These are phyloP conservation scores for Pichia sp. DNA, from an alignment of 1,139 yeast genomes.

Conservation along the genomic window DNA sequence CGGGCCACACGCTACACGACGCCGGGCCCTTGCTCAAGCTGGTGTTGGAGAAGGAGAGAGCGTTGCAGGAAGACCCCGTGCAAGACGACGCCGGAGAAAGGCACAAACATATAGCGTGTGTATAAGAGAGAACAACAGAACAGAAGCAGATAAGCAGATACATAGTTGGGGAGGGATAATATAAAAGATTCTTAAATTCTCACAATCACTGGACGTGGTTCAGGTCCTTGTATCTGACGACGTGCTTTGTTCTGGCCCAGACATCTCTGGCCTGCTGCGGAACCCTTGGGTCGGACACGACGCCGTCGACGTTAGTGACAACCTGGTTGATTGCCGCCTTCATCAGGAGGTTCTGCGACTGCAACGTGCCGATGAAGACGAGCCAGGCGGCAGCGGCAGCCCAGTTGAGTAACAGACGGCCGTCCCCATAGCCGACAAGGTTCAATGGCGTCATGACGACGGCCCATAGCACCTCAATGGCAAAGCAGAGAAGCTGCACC, in stretches of 20 bases:
- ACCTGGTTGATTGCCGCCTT: slow-evolving; percentile 64
- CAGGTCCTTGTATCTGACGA: slow-evolving; percentile 7
- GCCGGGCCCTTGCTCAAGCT: slow-evolving; percentile 7
- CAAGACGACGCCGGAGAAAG: background rate
- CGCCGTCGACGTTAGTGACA: slow-evolving; percentile 69
- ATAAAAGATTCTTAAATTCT: no score
- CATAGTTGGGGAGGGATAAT: no score
- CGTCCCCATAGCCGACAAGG: slow-evolving; percentile 19
- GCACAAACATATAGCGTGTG: background rate
- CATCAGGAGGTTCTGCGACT: slow-evolving; percentile 70
- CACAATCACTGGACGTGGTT: slow-evolving; percentile 3
- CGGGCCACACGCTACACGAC: slow-evolving; percentile 7
- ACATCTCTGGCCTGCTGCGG: slow-evolving; percentile 55
- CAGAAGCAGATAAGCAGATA: no score
- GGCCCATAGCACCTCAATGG: slow-evolving; percentile 6
- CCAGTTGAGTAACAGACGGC: slow-evolving; percentile 10
- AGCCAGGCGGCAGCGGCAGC: slow-evolving; percentile 15
- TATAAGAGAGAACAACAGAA: background rate
- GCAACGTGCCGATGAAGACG: slow-evolving; percentile 68
- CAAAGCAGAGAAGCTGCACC: slow-evolving; percentile 8
- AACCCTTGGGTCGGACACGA: slow-evolving; percentile 51
- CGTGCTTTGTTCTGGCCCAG: slow-evolving; percentile 55
- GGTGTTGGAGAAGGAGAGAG: background rate
- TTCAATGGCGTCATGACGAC: slow-evolving; percentile 16
- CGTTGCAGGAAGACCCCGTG: background rate